Percentiles rank a stretch among this genome's conserved stretches.
Evolutionary conservation across 2,329 filamentous ascomycete species (phyloP).

Genomic region (Ceratocystis huliohia): DNA sequence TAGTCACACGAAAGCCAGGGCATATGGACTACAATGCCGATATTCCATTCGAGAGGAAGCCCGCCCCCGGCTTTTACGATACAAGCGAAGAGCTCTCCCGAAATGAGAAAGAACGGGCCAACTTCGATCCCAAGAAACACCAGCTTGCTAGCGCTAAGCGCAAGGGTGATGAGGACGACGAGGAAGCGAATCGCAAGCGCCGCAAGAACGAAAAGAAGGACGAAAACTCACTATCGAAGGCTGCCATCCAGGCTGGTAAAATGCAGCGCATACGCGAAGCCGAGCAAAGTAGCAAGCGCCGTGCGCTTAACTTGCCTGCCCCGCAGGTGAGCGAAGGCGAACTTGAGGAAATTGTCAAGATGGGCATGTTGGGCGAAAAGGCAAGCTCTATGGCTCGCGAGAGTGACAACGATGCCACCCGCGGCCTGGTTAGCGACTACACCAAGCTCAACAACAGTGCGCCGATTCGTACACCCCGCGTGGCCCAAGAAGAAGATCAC

Average conservation of each 20-base stretch:
- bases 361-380: constrained; percentile 86
- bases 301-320: constrained; percentile 66
- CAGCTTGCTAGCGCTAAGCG: constrained; percentile 73
- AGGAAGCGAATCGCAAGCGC: constrained; percentile 67
- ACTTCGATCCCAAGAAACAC: constrained; percentile 86
- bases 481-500: constrained; percentile 82
- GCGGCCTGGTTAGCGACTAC: constrained; percentile 79
- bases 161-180: constrained; percentile 81
- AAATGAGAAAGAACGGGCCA: constrained; percentile 73
- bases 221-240: constrained; percentile 59
- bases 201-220: constrained; percentile 75
- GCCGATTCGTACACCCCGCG: constrained; percentile 83
- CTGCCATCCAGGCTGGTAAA: constrained; percentile 84
- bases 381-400: constrained; percentile 62
- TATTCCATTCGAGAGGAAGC: constrained; percentile 91
- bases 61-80: constrained; percentile 83
- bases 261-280: constrained; percentile 91
- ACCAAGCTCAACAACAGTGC: constrained; percentile 65
- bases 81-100: constrained; percentile 66
- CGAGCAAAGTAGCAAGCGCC: constrained; percentile 89
- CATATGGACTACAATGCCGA: constrained; percentile 99
- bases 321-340: constrained; percentile 90
- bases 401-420: constrained; percentile 73
- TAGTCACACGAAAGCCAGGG: constrained; percentile 78
- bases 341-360: constrained; percentile 95